Evolutionary conservation across 2,329 filamentous ascomycete species (phyloP), one percentile per base, ranked within the genome.

Genomic region (Xylaria sp.): DNA sequence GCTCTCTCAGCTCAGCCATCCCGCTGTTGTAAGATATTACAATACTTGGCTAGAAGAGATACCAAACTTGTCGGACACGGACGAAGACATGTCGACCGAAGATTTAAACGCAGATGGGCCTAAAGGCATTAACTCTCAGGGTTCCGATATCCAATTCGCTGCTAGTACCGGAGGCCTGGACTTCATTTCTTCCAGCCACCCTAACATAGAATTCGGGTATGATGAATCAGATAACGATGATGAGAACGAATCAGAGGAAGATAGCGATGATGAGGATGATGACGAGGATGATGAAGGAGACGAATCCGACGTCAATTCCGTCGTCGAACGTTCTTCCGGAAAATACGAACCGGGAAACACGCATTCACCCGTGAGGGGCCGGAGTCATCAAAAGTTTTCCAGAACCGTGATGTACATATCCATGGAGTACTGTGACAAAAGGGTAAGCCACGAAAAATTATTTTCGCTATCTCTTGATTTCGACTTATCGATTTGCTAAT

Each of bases 371-470:
- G 61, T 63, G 9, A 67, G 62, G 57, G 63, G 52, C 13, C 63
- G 66, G 54, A 68, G 65, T 41, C 73, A 74, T 39, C 77, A 81
- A 50, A 78, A 81, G 40, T 74, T 83, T 3, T 81, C 83, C 56
- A 84, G 83, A 48, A 92, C 89, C 0, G 87, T 92, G 6, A 80
- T 99, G 39, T 99, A 97, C 70, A 97, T 99, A 51, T 94, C 96
- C 56, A 99, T 99, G 94, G 94, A 99, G 69, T 96, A 97, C 63
- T 99, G 94, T 67, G 93, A 97, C 70, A 94, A 93, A 68, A 85
- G 90, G 62, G 86, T 88, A 75, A 71, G 81, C 74, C 19, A 48
- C 39, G 7, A 19, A 11, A 7, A 42, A n/a, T 45, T 3, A 3
- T 40, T 17, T 11, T 7, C 24, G 6, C 22, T 21, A 5, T 42